phyloP scores from a whole-genome alignment of 2,329 filamentous ascomycete genomes.

The Thelonectria rubi region DNA sequence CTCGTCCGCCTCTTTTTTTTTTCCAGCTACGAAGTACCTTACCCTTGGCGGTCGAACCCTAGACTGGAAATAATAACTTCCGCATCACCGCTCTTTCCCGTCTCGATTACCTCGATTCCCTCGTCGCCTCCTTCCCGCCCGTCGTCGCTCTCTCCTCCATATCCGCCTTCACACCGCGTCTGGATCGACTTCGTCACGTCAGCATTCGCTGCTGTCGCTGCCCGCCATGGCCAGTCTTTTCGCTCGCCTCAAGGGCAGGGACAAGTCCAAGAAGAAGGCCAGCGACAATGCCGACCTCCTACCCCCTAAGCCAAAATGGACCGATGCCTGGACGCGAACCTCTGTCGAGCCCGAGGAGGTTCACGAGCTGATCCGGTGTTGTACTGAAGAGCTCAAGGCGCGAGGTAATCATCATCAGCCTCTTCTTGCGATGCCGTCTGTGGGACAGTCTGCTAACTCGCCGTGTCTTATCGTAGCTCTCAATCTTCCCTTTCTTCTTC shows the following conservation, averaged over 20 bases:
- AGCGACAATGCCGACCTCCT: constrained; percentile 60
- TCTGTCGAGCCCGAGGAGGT: constrained; percentile 90
- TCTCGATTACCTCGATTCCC: background rate
- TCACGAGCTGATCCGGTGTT: constrained; percentile 83
- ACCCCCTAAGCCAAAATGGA: constrained; percentile 80
- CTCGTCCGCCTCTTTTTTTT: background rate
- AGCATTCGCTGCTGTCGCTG: constrained; percentile 16
- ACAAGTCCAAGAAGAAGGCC: constrained; percentile 75
- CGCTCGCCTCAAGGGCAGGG: constrained; percentile 77
- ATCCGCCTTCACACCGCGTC: constrained; percentile 15
- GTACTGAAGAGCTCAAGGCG: constrained; percentile 90
- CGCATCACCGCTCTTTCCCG: constrained; percentile 4
- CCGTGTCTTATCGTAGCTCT: constrained; percentile 66
- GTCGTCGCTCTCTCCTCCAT: constrained; percentile 26
- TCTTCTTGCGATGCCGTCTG: constrained; percentile 2
- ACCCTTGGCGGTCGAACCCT: constrained; percentile 6
- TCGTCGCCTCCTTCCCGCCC: constrained; percentile 20
- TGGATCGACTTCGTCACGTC: constrained; percentile 22
- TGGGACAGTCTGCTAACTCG: constrained; percentile 31
- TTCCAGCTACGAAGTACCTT: constrained; percentile 4
- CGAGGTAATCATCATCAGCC: constrained; percentile 71
- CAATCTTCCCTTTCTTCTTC: constrained; percentile 88
- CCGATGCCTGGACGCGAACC: constrained; percentile 85
- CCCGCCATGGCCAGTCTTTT: constrained; percentile 66
- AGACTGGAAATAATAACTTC: constrained; percentile 6